Percentiles rank a stretch among this genome's conserved stretches.
Conservation (phyloP, 164 flowering plant genomes). For the Dillenia suffruticosa region DNA sequence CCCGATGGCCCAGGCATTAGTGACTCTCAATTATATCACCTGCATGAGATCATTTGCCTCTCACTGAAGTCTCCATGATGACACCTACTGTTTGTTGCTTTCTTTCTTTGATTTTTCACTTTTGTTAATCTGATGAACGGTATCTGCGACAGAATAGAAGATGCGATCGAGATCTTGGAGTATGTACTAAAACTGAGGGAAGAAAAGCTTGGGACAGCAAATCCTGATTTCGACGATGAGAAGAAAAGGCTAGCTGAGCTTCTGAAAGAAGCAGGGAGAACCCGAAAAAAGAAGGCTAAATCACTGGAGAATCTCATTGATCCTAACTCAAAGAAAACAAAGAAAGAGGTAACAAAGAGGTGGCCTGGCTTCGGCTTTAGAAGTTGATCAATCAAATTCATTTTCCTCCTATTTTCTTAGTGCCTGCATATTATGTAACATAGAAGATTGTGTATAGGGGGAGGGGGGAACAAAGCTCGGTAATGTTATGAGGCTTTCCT, state of each 20-base stretch:
- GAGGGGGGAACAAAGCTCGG: constrained; percentile 13
- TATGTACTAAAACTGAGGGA: constrained; percentile 85
- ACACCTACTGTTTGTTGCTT: too few relatives aligned
- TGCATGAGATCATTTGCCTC: too few relatives aligned
- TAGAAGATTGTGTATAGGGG: constrained; percentile 41
- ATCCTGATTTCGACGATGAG: constrained; percentile 94
- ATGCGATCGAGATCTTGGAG: constrained; percentile 93
- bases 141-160: constrained; percentile 62
- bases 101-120: too few relatives aligned
- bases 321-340: constrained; percentile 70
- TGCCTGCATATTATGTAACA: constrained; percentile 36
- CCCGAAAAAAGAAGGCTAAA: constrained; percentile 81
- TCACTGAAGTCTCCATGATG: too few relatives aligned
- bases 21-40: too few relatives aligned
- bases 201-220: constrained; percentile 94
- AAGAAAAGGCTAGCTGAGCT: constrained; percentile 89
- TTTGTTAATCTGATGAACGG: too few relatives aligned
- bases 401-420: constrained; percentile 4
- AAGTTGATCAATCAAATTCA: constrained; percentile 29
- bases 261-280: constrained; percentile 87
- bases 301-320: constrained; percentile 88
- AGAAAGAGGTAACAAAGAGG: constrained; percentile 78
- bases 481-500: constrained; percentile 28
- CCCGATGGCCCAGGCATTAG: too few relatives aligned
- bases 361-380: constrained; percentile 87